Conservation (phyloP, 225 moss, liverwort and hornwort genomes). For the Physcomitrium patens region DNA sequence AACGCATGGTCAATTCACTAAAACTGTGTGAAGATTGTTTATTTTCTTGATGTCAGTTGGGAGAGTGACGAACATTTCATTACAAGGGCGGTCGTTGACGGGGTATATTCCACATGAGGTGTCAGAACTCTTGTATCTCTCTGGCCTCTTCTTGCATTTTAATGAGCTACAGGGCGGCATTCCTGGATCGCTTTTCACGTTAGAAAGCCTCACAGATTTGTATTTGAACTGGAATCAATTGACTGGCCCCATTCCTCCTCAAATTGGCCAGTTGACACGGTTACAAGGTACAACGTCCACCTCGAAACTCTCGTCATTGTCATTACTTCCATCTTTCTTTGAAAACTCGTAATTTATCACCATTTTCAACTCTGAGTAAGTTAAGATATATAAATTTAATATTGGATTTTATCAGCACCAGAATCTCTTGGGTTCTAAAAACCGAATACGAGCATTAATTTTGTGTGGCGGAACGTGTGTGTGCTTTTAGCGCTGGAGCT, state of each 20-base stretch:
- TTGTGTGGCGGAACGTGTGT: not conserved
- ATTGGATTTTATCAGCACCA: not conserved
- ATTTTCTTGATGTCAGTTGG: constrained; percentile 20
- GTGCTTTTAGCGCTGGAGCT: constrained; percentile 30
- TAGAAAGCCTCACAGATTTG: constrained; percentile 38
- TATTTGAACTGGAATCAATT: constrained; percentile 45
- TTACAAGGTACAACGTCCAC: constrained; percentile 34
- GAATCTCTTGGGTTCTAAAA: constrained; percentile 5
- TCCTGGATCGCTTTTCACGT: constrained; percentile 33
- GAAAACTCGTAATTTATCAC: too few species aligned
- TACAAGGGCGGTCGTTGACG: constrained; percentile 43
- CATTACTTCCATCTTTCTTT: not conserved
- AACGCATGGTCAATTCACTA: too few species aligned
- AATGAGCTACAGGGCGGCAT: constrained; percentile 41
- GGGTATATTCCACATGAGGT: constrained; percentile 41
- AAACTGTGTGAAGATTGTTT: not conserved
- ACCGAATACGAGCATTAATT: not conserved
- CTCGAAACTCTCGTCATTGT: not conserved
- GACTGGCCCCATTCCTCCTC: constrained; percentile 41
- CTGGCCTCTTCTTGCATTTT: constrained; percentile 42
- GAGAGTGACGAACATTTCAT: constrained; percentile 45
- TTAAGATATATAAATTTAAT: not conserved
- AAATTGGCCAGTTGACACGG: constrained; percentile 35
- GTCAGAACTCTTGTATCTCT: constrained; percentile 40
- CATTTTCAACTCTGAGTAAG: too few species aligned